These are phyloP conservation scores for Pelargonium fulgidum DNA, from an alignment of 441 rosid genomes.

Conservation along the genomic window DNA sequence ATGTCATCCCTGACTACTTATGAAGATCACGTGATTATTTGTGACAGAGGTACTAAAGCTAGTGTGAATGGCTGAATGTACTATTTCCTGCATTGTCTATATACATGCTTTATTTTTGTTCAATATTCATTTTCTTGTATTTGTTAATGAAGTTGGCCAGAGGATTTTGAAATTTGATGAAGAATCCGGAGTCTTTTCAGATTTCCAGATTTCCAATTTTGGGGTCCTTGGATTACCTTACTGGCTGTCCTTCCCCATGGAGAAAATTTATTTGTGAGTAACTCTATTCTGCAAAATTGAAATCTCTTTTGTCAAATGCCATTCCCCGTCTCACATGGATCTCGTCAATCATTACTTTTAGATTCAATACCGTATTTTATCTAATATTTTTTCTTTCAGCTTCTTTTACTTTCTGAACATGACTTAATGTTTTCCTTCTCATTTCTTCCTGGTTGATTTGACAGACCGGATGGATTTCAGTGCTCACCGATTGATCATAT, in stretches of 20 bases:
- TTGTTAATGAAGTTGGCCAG: conserved; percentile 58
- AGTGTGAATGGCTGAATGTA: neutral
- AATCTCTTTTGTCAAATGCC: neutral
- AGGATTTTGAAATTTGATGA: conserved; percentile 51
- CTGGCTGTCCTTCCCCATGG: conserved; percentile 63
- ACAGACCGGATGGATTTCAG: conserved; percentile 46
- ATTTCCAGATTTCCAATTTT: conserved; percentile 58
- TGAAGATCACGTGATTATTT: conserved; percentile 43
- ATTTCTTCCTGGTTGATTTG: conserved; percentile 17
- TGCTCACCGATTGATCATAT: conserved; percentile 42
- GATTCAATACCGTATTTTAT: neutral
- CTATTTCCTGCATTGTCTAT: conserved; percentile 12
- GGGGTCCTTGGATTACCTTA: conserved; percentile 83
- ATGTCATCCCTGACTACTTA: conserved; percentile 51
- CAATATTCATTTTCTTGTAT: conserved; percentile 19
- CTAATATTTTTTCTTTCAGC: conserved; percentile 4
- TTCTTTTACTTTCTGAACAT: conserved; percentile 10
- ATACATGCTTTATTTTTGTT: conserved; percentile 19
- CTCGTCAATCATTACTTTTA: neutral
- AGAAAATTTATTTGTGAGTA: conserved; percentile 70
- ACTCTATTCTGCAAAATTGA: neutral
- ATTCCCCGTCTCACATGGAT: neutral
- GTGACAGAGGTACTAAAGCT: conserved; percentile 54
- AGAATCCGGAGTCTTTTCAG: conserved; percentile 56
- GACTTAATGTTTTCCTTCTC: conserved; percentile 1